Conservation (phyloP, 1,139 yeast species). For the Saccharomyces hybrid region DNA sequence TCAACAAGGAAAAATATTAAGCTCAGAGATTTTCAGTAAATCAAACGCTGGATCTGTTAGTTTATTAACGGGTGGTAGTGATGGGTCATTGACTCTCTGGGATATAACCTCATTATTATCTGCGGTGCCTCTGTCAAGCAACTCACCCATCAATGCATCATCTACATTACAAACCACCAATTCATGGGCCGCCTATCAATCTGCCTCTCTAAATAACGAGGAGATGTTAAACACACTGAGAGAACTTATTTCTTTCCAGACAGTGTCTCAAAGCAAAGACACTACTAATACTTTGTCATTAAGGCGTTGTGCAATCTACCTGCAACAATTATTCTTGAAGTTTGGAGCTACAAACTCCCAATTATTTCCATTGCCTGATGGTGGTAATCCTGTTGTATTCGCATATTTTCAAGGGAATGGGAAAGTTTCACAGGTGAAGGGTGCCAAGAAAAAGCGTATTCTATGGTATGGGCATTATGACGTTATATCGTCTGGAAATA, state of each 20-base stretch:
- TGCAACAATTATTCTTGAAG: constrained; percentile 53
- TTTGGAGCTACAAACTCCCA: constrained; percentile 69
- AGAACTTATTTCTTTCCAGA: constrained; percentile 58
- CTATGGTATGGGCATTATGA: constrained; percentile 96
- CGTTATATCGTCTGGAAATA: constrained; percentile 65
- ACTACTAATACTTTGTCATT: constrained; percentile 60
- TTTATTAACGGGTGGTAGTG: constrained; percentile 53
- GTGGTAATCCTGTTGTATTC: constrained; percentile 76
- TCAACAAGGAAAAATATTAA: constrained; percentile 35
- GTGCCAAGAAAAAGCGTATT: constrained; percentile 36
- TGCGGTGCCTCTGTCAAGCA: background rate
- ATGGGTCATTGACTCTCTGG: constrained; percentile 56
- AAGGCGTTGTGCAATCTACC: constrained; percentile 75
- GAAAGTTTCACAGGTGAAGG: background rate
- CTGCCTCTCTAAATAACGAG: constrained; percentile 41
- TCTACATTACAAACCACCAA: background rate
- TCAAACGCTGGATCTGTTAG: constrained; percentile 20
- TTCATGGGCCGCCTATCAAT: constrained; percentile 9
- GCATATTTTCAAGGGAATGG: constrained; percentile 54
- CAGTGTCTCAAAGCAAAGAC: constrained; percentile 66
- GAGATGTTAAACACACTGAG: constrained; percentile 55
- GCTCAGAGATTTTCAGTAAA: constrained; percentile 31
- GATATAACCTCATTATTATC: constrained; percentile 26
- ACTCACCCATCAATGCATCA: background rate
- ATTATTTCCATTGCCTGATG: constrained; percentile 60